Base-by-base conservation (phyloP, 495 filamentous ascomycete species). In the Aeminium ludgeri region DNA sequence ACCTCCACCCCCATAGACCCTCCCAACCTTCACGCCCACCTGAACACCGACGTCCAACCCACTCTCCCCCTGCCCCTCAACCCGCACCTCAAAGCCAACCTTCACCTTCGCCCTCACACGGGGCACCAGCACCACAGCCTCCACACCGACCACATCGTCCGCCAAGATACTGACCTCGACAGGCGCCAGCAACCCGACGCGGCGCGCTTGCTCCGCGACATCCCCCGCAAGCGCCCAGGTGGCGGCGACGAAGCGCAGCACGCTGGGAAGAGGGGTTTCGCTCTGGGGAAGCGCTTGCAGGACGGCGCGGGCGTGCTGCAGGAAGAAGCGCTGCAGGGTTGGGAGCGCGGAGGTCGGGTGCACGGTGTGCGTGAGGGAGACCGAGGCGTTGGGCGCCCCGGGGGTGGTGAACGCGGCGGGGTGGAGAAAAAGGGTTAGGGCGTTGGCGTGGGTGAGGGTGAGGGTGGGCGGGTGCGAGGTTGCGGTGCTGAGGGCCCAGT, bases 391-490 rank as follows among this genome's bases (percentile, higher is more conserved):
- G 10, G 44, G 39, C 11, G n/a, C n/a, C n/a, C n/a, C n/a, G n/a
- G n/a, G n/a, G n/a, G n/a, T n/a, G n/a, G n/a, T n/a, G n/a, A n/a
- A n/a, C n/a, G n/a, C n/a, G n/a, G n/a, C 49, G 2, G 76, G 69
- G 49, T 84, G 70, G 60, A 92, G 84, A 33, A 70, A 72, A 29
- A 93, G 70, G 49, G 84, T 72, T 25, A 96, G 70, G 40, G 87
- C 75, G 28, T 67, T 65, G 46, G 68, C 63, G 62, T 91, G 93
- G n/a, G 72, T 72, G 70, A 95, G 78, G 5, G 78, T 79, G 28
- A 93, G 55, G 3, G 62, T 64, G 3, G 45, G 19, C 1, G 69
- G 74, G 11, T 66, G 71, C 32, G 56, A 49, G 6, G 65, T 55
- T 10, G 76, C 76, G 0, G 72, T 73, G 41, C 74, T 67, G 38